A percentile compares a stretch with the other conserved stretches of the same genome.
phyloP scores from a whole-genome alignment of 2,329 filamentous ascomycete species.

The Dactylellina cionopaga region DNA sequence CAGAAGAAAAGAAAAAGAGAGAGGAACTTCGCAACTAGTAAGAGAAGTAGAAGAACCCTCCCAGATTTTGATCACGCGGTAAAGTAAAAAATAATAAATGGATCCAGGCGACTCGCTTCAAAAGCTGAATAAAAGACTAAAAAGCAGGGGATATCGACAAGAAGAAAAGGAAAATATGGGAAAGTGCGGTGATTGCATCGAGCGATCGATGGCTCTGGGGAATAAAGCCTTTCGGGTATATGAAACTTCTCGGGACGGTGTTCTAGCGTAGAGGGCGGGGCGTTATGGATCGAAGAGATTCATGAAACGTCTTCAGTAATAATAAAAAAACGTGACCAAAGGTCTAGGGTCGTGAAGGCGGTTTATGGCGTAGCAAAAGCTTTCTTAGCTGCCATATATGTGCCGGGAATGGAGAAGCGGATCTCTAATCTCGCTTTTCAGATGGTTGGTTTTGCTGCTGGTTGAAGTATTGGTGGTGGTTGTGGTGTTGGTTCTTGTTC shows the following conservation, averaged over 20 bases:
- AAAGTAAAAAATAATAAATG: slow-evolving; percentile 14
- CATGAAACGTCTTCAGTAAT: slow-evolving; percentile 25
- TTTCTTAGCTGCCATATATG: too few relatives aligned
- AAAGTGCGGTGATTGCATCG: slow-evolving; percentile 1
- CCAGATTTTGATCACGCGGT: slow-evolving; percentile 24
- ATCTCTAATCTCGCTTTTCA: slow-evolving; percentile 47
- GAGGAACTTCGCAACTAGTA: neutral
- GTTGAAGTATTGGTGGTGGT: slow-evolving; percentile 25
- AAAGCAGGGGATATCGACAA: slow-evolving; percentile 43
- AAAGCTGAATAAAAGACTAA: slow-evolving; percentile 27
- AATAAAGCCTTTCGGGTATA: neutral
- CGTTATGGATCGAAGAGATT: slow-evolving; percentile 36
- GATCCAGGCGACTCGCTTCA: slow-evolving; percentile 49
- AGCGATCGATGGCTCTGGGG: neutral
- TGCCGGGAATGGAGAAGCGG: slow-evolving; percentile 9
- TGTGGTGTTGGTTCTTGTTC: slow-evolving; percentile 48
- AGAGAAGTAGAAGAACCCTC: slow-evolving; percentile 10
- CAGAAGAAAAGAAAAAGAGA: slow-evolving; percentile 7
- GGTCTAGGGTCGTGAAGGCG: too few relatives aligned
- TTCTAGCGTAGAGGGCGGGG: slow-evolving; percentile 11
- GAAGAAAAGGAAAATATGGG: neutral
- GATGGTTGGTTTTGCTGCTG: slow-evolving; percentile 33
- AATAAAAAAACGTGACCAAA: neutral
- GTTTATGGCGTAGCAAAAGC: too few relatives aligned
- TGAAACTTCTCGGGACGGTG: neutral